phyloP scores from a whole-genome alignment of 179 eudicot species.

The Spinacia oleracea region DNA sequence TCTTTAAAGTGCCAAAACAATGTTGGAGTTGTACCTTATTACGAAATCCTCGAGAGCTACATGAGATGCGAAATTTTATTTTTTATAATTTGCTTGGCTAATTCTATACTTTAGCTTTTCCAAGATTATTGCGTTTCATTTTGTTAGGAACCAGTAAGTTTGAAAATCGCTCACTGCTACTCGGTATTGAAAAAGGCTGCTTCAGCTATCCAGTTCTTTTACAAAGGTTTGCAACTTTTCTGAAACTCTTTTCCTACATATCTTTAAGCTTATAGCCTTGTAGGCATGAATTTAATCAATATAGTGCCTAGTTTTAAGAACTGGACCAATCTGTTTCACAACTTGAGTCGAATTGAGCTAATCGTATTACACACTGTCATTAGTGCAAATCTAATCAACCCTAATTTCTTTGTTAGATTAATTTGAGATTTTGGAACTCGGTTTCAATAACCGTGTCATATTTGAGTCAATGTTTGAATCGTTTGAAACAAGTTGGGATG shows the following conservation, averaged over 20 bases:
- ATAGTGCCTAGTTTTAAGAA: not conserved
- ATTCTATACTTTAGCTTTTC: too few species aligned
- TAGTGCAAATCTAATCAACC: not conserved
- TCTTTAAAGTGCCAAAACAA: not conserved
- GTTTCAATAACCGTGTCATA: not conserved
- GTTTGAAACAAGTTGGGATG: not conserved
- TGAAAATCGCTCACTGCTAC: constrained; percentile 76
- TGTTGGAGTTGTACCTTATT: not conserved
- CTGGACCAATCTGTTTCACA: not conserved
- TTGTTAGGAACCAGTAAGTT: constrained; percentile 52
- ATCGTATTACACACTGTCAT: not conserved
- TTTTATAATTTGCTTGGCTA: not conserved
- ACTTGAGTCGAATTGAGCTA: not conserved
- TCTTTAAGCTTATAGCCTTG: not conserved
- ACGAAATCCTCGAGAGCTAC: not conserved
- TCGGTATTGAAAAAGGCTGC: constrained; percentile 38
- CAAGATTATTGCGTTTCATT: constrained; percentile 8
- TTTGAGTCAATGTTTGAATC: not conserved
- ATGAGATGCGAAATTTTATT: not conserved
- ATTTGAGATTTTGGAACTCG: not conserved
- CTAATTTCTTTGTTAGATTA: not conserved
- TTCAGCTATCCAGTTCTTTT: constrained; percentile 64
- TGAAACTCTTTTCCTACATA: not conserved
- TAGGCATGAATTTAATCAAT: constrained; percentile 1
- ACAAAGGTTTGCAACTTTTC: constrained; percentile 54